Base-by-base conservation (phyloP, 345 rosid species). In the Aquilaria malaccensis region DNA sequence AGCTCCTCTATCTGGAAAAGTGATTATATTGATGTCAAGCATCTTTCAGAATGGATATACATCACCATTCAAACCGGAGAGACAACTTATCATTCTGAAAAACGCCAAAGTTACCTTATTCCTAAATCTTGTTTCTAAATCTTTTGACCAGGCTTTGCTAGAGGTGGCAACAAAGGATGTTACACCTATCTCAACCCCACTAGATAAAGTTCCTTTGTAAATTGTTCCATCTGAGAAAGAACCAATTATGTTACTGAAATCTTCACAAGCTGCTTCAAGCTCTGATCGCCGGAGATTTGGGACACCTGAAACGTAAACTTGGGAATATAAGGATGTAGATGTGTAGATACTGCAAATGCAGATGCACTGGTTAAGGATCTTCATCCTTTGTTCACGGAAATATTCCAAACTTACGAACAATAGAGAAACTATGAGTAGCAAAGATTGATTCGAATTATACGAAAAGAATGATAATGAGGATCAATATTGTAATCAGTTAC, bases 251-350 rank as follows among this genome's bases (percentile, higher is more conserved):
- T 94, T 94, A 61, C 97, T 94, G 68, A 94, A 94, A 73, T 90
- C 99, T 75, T 94, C 99, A 56, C 99, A 90, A 22, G 96, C 99
- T 51, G 85, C 89, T 76, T 79, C 85, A 61, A 94, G 88, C 72
- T 94, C 99, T 50, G 88, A 67, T 58, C 92, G 80, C 77, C 84
- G 83, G 52, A 88, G 81, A 74, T 81, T 86, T 2, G 95, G 97
- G 13, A 83, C 91, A 58, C 89, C 96, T 89, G 95, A 60, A 71
- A 69, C n/a, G 32, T 55, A 50, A 50, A 65, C 11, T 10, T 61
- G 33, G 30, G 48, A 48, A 54, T 7, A 57, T 58, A 13, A 66
- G 60, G 47, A 50, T 55, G 46, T 29, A 62, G 31, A 31, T 9
- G 43, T 32, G 33, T 33, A 53, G 30, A 46, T 50, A 10, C 51